Evolutionary conservation across 805 yeast species (phyloP).

Genomic region (Sporopachydermia lactativora): DNA sequence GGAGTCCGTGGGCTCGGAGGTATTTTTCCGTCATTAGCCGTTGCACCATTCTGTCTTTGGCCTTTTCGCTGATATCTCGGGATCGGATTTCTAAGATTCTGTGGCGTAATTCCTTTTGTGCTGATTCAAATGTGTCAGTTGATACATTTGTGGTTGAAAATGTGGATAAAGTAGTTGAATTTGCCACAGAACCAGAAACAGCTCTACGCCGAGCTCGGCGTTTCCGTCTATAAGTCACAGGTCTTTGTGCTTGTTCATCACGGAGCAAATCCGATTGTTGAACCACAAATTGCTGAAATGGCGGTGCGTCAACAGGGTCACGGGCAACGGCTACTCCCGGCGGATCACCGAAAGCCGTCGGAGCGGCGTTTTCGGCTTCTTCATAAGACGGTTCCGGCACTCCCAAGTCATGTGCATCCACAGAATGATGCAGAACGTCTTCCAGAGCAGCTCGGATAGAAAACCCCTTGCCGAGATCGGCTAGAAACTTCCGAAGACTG

Average conservation of each 20-base stretch:
- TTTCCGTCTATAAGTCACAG: neutral
- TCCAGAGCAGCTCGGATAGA: neutral
- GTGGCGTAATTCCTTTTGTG: slow-evolving; percentile 11
- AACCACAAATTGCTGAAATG: neutral
- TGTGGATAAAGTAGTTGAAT: neutral
- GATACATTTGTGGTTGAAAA: neutral
- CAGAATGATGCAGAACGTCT: neutral
- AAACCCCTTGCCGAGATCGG: neutral
- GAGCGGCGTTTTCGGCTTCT: neutral
- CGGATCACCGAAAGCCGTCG: neutral
- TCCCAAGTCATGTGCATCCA: too few relatives aligned
- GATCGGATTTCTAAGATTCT: slow-evolving; percentile 17
- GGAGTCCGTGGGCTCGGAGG: slow-evolving; percentile 10
- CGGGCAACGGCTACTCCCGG: neutral
- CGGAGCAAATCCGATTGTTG: neutral
- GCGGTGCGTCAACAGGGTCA: neutral
- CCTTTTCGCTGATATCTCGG: slow-evolving; percentile 17
- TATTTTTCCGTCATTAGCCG: slow-evolving; percentile 21
- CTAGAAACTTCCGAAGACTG: neutral
- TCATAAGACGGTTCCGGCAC: neutral
- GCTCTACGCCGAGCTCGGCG: neutral
- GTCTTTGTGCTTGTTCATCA: neutral
- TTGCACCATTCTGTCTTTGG: slow-evolving; percentile 20
- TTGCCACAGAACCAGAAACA: neutral
- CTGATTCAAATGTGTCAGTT: neutral